Base-by-base conservation (phyloP, 495 filamentous ascomycete genomes). In the Chaetomidium leptoderma region DNA sequence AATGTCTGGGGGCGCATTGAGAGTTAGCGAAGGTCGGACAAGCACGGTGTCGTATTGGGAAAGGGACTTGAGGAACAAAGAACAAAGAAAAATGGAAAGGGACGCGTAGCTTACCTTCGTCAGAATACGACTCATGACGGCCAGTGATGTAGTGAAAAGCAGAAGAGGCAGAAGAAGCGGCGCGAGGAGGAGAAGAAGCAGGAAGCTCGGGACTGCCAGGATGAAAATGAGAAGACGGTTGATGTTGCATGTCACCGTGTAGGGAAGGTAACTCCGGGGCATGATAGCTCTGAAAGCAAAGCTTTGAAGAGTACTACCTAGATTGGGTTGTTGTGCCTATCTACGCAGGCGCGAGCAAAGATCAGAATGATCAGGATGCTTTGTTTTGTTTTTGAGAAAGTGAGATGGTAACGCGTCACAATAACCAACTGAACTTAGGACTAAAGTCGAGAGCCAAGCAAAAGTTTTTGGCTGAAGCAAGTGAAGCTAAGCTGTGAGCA, bases 1-100 rank as follows among this genome's bases (percentile, higher is more conserved):
- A 68, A 96, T 84, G 79, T 95, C 91, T 95, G 45, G 45, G 23
- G 33, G 42, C 36, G 55, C 49, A 42, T 60, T n/a, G n/a, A n/a
- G 29, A 49, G 40, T 69, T 43, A 71, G 61, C 47, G 16, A 16
- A 6, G 16, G 30, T 19, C 17, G 9, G 14, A 3, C 6, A 24
- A 23, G 27, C 21, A 32, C 1, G 9, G n/a, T n/a, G n/a, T n/a
- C n/a, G n/a, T n/a, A n/a, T n/a, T n/a, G n/a, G n/a, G 19, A 8
- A 19, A 23, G 35, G 24, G 32, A 14, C 35, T 2, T 26, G 6
- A 19, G 13, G 4, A 37, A 33, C 10, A 7, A 24, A 21, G 10
- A 6, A 11, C 27, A 1, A 26, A 16, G 13, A 27, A 47, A 47
- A 9, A 23, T 8, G 4, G 5, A 5, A 14, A n/a, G 24, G 13